Base-by-base conservation (phyloP, 345 rosid genomes). In the Syzygium oleosum region DNA sequence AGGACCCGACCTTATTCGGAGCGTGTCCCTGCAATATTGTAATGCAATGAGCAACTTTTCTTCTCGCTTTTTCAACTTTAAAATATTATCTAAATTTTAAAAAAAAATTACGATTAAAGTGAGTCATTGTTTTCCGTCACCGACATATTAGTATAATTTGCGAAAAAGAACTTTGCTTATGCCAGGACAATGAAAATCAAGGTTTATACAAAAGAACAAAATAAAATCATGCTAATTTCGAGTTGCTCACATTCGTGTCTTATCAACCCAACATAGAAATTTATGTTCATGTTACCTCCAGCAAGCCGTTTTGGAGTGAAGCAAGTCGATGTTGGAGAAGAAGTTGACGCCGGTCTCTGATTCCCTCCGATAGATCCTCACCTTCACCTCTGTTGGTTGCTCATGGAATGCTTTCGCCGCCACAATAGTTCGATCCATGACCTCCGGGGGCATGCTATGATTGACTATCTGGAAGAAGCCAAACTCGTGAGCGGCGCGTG, bases 391-490 rank as follows among this genome's bases (percentile, higher is more conserved):
- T 38, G 87, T 15, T 3, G 94, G 92, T 34, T 61, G 92, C 88
- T 92, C 95, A 51, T 61, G 73, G 34, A 61, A n/a, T 19, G 73
- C 73, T 92, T 87, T 88, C 22, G 89, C 41, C 9, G 90, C 87
- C 1, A 77, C 54, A 41, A 90, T 51, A 84, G 61, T 51, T 4
- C 85, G 77, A 84, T 93, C 92, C 85, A 91, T 54, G 59, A 88
- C 54, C 51, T 90, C 91, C 51, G 63, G 86, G 10, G 90, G 90
- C 19, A 61, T 19, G 19, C 73, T 8, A 29, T 61, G 73, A n/a
- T 61, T n/a, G 34, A 61, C 73, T 61, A 61, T 85, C 91, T 91
- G 97, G 80, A 93, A 93, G 89, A 94, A 93, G 21, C 95, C 94
- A 5, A 91, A 54, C 78, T 91, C 87, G 23, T 38, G 17, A n/a